Conservation (phyloP, 768 basidiomycete species). For the Terana coerulea region DNA sequence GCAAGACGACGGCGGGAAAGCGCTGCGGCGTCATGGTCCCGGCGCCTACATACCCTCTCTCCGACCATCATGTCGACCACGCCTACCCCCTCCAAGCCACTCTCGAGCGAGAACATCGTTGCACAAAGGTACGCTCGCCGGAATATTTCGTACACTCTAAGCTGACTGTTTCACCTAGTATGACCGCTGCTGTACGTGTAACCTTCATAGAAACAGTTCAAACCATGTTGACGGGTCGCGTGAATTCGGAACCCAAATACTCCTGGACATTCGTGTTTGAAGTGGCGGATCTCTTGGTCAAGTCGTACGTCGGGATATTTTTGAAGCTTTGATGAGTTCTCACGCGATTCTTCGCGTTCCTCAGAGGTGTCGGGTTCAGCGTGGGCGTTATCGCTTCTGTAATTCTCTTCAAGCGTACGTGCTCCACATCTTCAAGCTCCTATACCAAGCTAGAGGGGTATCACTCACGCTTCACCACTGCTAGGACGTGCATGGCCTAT, state of each 20-base stretch:
- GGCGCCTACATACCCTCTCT: slow-evolving; percentile 4
- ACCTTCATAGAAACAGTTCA: not conserved
- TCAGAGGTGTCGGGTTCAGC: slow-evolving; percentile 84
- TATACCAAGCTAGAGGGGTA: no score
- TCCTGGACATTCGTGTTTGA: not conserved
- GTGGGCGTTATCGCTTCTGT: slow-evolving; percentile 87
- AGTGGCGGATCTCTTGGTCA: slow-evolving; percentile 79
- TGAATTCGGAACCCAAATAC: slow-evolving; percentile 19
- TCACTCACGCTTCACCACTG: no score
- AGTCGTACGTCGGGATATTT: slow-evolving; percentile 54
- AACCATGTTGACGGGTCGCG: slow-evolving; percentile 12
- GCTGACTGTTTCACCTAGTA: slow-evolving; percentile 44
- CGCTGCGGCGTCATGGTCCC: not conserved
- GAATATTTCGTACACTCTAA: not conserved
- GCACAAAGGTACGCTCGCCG: slow-evolving; percentile 67
- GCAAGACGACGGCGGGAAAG: no score
- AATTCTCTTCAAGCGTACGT: slow-evolving; percentile 87
- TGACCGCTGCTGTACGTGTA: slow-evolving; percentile 81
- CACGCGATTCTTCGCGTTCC: slow-evolving; percentile 4
- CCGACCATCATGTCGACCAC: slow-evolving; percentile 37
- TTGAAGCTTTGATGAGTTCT: slow-evolving; percentile 5
- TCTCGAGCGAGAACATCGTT: slow-evolving; percentile 87
- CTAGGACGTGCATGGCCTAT: slow-evolving; percentile 92
- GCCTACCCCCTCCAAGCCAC: slow-evolving; percentile 45
- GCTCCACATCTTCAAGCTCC: not conserved